Base-by-base conservation (phyloP, 2,329 filamentous ascomycete species). In the Colletotrichum falcatum region DNA sequence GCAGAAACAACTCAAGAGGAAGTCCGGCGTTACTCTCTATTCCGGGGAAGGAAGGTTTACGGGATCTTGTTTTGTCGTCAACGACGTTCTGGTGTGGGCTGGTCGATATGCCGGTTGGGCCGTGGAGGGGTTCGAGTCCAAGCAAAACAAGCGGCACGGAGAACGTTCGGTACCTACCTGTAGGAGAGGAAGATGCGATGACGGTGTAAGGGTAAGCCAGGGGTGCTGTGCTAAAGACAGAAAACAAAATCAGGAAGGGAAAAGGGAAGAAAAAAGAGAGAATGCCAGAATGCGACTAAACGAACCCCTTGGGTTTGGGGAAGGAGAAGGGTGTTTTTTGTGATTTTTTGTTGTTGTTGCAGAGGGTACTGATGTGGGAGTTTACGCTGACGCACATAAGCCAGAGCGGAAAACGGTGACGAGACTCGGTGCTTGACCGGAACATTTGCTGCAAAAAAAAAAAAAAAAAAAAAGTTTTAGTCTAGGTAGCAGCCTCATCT, bases 91-190 rank as follows among this genome's bases (percentile, higher is more conserved):
- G 30, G 44, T 37, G 3, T 37, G 58, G 56, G 48, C 28, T 26
- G 37, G 49, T 55, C n/a, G 23, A 33, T 60, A 28, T 56, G 63
- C 54, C 26, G 46, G 65, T 51, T 56, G 44, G 35, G 35, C 63
- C 48, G 58, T 60, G 64, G 67, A 70, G 67, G 64, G 64, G 68
- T 63, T 71, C 55, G 55, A 51, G 49, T 37, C 28, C 55, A 54
- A 44, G 28, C 26, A 62, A 67, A 71, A 70, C 44, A 58, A 70
- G 64, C 51, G 67, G 64, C 56, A 58, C 33, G 39, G 49, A 51
- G 33, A 39, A 26, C 11, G 55, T 44, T 39, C 18, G 62, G 18
- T 33, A 18, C 30, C n/a, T n/a, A n/a, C n/a, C n/a, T n/a, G n/a
- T n/a, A 33, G 46, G 33, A 18, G 30, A 16, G 44, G 18, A 18